phyloP scores from a whole-genome alignment of 331 rosid genomes.

The Dryas integrifolia region DNA sequence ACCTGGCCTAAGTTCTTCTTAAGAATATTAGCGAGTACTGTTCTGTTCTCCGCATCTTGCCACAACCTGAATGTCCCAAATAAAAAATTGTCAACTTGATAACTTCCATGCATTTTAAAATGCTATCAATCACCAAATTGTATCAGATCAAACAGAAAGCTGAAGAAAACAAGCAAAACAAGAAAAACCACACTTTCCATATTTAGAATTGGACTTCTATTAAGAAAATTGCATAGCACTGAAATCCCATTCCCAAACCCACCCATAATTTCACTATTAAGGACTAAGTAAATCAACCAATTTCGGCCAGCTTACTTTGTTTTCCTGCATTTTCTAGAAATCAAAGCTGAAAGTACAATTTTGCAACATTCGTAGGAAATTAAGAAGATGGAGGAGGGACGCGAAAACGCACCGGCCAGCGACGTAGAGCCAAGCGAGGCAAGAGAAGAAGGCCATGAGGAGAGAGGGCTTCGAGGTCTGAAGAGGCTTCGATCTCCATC shows the following conservation, averaged over 20 bases:
- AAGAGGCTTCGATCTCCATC: slow-evolving; percentile 73
- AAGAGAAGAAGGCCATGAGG: slow-evolving; percentile 80
- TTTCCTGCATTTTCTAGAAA: background rate
- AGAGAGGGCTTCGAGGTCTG: slow-evolving; percentile 73
- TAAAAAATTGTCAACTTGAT: background rate
- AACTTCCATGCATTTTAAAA: background rate
- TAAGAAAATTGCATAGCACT: no score
- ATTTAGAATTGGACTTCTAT: no score
- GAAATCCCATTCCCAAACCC: no score
- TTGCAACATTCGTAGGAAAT: background rate
- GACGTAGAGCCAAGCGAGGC: slow-evolving; percentile 98
- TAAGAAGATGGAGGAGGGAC: background rate
- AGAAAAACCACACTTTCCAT: no score
- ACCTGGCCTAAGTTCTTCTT: slow-evolving; percentile 75
- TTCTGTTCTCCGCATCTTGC: slow-evolving; percentile 96
- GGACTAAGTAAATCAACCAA: no score
- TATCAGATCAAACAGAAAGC: background rate
- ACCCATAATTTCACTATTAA: no score
- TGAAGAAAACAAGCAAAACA: background rate
- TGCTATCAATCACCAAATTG: background rate
- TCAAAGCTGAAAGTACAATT: background rate
- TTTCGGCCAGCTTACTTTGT: no score
- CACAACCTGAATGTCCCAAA: slow-evolving; percentile 63
- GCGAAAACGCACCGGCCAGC: slow-evolving; percentile 72
- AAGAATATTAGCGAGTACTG: slow-evolving; percentile 61